Base-by-base conservation (phyloP, 192 early-diverging fungal genomes). In the Gryganskiella cystojenkinii region DNA sequence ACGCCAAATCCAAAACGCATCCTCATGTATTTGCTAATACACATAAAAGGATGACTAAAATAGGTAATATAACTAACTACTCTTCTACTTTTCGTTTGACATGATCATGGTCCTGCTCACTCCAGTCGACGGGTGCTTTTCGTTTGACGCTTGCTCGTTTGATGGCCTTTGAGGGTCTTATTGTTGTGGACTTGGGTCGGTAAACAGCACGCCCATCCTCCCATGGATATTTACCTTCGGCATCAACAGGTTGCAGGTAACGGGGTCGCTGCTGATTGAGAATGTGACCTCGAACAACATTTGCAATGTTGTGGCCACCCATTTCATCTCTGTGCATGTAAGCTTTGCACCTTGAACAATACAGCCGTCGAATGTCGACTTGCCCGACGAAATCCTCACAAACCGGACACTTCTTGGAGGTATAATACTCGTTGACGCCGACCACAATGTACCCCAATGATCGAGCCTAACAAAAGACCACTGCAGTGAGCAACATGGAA, bases 391-490 rank as follows among this genome's bases (percentile, higher is more conserved):
- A 60, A 6, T 60, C 27, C n/a, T 27, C 17, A 37, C 57, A 60
- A 37, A 43, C 43, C 15, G 43, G 43, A 27, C 43, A 60, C 7
- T 37, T 34, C 57, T 46, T 60, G 20, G 20, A 27, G 11, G 57
- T 45, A 42, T 45, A 60, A 24, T 20, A 45, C 57, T 60, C 57
- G 42, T 60, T 60, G 43, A 46, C 42, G 20, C 57, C 57, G 17
- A 17, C n/a, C 8, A 60, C 57, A 10, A 60, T 20, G 42, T 46
- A 46, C 13, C 43, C 57, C 57, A 60, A 45, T 25, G 57, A 60
- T 4, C 57, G 57, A 27, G 24, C 57, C 57, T 45, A 27, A 34
- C 28, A 46, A 60, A 60, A 60, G 43, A 19, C 33, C 14, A 22
- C 19, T 3, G 13, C 40, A 57, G n/a, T 24, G 30, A 30, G 24